phyloP scores from a whole-genome alignment of 225 moss, liverwort and hornwort genomes.

The Bryum argenteum region DNA sequence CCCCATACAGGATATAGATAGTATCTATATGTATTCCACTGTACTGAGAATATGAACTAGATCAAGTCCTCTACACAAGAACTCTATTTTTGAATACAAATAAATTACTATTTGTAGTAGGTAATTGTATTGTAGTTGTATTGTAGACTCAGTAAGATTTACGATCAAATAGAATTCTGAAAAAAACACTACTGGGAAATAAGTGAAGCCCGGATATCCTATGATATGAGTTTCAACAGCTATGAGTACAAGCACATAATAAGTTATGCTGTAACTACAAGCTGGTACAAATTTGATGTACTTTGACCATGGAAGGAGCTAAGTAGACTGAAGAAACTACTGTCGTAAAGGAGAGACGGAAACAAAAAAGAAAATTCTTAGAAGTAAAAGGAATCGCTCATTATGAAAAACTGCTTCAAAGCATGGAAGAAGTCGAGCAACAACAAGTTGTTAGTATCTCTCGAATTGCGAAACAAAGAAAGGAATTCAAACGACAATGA shows the following conservation, averaged over 20 bases:
- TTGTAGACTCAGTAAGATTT: slow-evolving; percentile 12
- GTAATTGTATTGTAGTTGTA: slow-evolving; percentile 29
- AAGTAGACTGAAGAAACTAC: fast-evolving
- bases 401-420: fast-evolving
- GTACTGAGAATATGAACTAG: slow-evolving; percentile 21
- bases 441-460: not conserved
- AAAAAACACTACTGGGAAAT: not conserved
- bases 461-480: not conserved
- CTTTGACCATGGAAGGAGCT: not conserved
- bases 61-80: slow-evolving; percentile 20
- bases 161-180: not conserved
- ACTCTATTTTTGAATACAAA: slow-evolving; percentile 18
- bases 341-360: fast-evolving
- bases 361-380: not conserved
- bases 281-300: not conserved
- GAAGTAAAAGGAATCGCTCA: fast-evolving
- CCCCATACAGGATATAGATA: slow-evolving; percentile 35
- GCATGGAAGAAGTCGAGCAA: not conserved
- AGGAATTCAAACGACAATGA: no score
- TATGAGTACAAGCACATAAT: not conserved
- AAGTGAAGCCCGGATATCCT: not conserved
- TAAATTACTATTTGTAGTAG: slow-evolving; percentile 21
- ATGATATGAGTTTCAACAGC: not conserved
- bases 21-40: slow-evolving; percentile 36
- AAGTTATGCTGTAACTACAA: not conserved